Evolutionary conservation across 768 basidiomycete species (phyloP).

Genomic region (Polyporus arcularius): DNA sequence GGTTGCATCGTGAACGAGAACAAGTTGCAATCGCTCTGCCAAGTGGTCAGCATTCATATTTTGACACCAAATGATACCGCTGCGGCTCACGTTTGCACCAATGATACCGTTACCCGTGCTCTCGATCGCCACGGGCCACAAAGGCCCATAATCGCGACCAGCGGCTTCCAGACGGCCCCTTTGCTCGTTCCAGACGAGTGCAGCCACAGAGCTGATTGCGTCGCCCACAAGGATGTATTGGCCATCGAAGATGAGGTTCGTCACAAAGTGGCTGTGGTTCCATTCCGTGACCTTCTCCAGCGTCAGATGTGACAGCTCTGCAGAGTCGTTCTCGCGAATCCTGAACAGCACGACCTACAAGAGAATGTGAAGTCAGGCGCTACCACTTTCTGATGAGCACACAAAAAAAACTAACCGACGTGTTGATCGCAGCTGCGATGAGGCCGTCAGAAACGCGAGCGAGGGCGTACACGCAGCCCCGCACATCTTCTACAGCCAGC

Average conservation of each 20-base stretch:
- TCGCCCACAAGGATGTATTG: slow-evolving; percentile 73
- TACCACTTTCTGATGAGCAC: background rate
- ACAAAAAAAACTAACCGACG: slow-evolving; percentile 53
- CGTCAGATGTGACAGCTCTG: slow-evolving; percentile 30
- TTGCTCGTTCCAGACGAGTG: slow-evolving; percentile 52
- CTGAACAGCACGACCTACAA: slow-evolving; percentile 33
- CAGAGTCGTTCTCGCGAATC: slow-evolving; percentile 47
- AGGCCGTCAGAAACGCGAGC: slow-evolving; percentile 42
- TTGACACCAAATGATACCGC: background rate
- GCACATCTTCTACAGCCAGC: slow-evolving; percentile 46
- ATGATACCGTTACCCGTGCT: slow-evolving; percentile 59
- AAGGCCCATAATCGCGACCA: slow-evolving; percentile 73
- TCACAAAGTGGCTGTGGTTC: slow-evolving; percentile 84
- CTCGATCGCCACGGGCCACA: slow-evolving; percentile 73
- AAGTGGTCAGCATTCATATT: background rate
- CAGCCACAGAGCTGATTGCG: slow-evolving; percentile 74
- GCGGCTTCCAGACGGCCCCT: slow-evolving; percentile 41
- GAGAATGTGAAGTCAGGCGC: background rate
- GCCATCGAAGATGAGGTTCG: slow-evolving; percentile 57
- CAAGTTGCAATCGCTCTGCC: slow-evolving; percentile 68
- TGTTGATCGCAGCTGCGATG: slow-evolving; percentile 73
- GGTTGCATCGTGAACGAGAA: slow-evolving; percentile 58
- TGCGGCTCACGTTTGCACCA: slow-evolving; percentile 67
- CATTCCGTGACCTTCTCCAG: slow-evolving; percentile 56
- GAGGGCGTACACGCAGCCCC: slow-evolving; percentile 73